Conservation (phyloP, 345 rosid genomes). For the Cardamine occulta region DNA sequence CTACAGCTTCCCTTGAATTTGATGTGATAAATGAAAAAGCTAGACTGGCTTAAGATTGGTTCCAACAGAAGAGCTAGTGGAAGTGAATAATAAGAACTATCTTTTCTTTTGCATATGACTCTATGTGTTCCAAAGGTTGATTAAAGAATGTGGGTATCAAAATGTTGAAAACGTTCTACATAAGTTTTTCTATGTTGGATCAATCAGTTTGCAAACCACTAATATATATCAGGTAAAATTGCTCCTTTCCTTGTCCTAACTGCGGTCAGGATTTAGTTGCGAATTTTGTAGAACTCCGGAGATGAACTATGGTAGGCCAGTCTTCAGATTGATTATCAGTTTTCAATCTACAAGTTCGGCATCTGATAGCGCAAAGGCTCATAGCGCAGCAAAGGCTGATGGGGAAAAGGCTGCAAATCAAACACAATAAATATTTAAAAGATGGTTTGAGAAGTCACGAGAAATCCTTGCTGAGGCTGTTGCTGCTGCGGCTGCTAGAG, state of each 20-base stretch:
- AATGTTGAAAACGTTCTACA: no score
- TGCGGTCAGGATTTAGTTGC: no score
- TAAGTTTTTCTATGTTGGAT: not conserved
- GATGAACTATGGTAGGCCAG: no score
- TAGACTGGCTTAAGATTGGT: constrained; percentile 3
- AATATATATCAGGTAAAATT: no score
- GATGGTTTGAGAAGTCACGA: constrained; percentile 36
- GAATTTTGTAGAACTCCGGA: no score
- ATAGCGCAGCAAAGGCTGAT: no score
- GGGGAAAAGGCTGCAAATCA: no score
- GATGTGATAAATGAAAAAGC: not conserved
- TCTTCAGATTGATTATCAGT: no score
- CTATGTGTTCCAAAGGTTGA: constrained; percentile 2
- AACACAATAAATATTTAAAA: not conserved
- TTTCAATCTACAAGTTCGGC: no score
- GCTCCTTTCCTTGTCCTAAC: no score
- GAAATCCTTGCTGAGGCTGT: constrained; percentile 4
- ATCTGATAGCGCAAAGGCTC: no score
- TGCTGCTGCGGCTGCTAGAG: constrained; percentile 14
- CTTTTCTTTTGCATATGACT: not conserved
- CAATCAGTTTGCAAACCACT: not conserved
- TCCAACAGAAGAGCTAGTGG: not conserved
- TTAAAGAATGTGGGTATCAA: not conserved
- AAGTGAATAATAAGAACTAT: not conserved
- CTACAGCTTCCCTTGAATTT: not conserved